Conservation (phyloP, 352 stramenopile genomes). For the Phytophthora pseudosyringae region DNA sequence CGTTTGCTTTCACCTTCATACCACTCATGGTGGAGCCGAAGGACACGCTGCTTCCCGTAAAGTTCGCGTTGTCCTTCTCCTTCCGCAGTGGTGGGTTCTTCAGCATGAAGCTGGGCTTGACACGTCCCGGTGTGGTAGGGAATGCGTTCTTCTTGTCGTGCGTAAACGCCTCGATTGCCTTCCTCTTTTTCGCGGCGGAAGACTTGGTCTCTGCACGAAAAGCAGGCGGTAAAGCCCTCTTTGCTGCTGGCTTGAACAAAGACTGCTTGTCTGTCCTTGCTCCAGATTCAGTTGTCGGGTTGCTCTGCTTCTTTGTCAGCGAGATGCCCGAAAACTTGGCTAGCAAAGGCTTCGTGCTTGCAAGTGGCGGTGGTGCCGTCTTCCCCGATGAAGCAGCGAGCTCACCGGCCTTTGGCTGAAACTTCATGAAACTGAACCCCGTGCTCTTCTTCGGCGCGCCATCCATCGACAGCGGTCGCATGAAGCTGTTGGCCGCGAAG, state of each 20-base stretch:
- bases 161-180: constrained; percentile 9
- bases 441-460: constrained; percentile 15
- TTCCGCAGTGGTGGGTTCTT: constrained; percentile 9
- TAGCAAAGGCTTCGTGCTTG: constrained; percentile 19
- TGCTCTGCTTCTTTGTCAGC: constrained; percentile 16
- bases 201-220: constrained; percentile 33
- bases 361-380: constrained; percentile 4
- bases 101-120: constrained; percentile 6
- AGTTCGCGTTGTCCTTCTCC: background rate
- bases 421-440: constrained; percentile 34
- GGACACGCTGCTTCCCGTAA: constrained; percentile 3
- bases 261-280: constrained; percentile 4
- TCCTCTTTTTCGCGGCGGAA: constrained; percentile 36
- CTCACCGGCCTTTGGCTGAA: constrained; percentile 20
- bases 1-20: constrained; percentile 8
- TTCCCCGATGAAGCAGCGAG: constrained; percentile 5
- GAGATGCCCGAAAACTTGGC: constrained; percentile 25
- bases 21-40: constrained; percentile 5
- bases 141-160: constrained; percentile 9
- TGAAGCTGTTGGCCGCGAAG: constrained; percentile 24
- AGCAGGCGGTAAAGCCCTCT: constrained; percentile 15
- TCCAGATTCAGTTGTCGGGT: background rate
- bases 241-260: constrained; percentile 20
- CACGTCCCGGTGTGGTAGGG: constrained; percentile 22
- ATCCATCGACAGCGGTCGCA: constrained; percentile 11